phyloP scores from a whole-genome alignment of 2,329 filamentous ascomycete genomes.

The Paecilomyces dactylethromorphus region DNA sequence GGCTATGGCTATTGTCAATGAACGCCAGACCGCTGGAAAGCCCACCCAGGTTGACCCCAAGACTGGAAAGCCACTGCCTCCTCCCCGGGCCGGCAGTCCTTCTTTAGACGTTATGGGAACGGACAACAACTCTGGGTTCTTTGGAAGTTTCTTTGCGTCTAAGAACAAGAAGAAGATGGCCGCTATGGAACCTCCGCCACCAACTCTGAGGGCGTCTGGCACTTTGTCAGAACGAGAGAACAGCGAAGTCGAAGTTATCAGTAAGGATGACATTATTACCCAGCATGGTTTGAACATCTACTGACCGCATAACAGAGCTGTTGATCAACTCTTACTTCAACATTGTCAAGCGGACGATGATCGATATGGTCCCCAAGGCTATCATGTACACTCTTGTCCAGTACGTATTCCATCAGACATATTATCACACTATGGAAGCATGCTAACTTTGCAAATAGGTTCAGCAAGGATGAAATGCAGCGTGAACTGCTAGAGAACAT shows the following conservation, averaged over 20 bases:
- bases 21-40: conserved; percentile 73
- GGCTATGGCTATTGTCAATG: conserved; percentile 97
- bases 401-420: conserved; percentile 50
- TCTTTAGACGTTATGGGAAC: conserved; percentile 53
- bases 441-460: conserved; percentile 45
- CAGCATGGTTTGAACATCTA: background rate
- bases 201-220: conserved; percentile 88
- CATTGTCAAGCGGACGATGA: conserved; percentile 97
- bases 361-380: conserved; percentile 99
- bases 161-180: conserved; percentile 99
- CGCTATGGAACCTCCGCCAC: conserved; percentile 94
- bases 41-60: conserved; percentile 96
- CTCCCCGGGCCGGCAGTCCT: conserved; percentile 69
- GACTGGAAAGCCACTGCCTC: conserved; percentile 83
- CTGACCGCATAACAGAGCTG: conserved; percentile 56
- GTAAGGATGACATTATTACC: conserved; percentile 48
- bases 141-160: conserved; percentile 95
- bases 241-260: conserved; percentile 97
- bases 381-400: conserved; percentile 97
- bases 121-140: conserved; percentile 70
- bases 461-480: conserved; percentile 98
- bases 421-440: background rate
- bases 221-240: conserved; percentile 89
- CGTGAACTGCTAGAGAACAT: conserved; percentile 93
- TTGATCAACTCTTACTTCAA: conserved; percentile 97